Conservation (phyloP, 257 asterid species). For the Striga asiatica region DNA sequence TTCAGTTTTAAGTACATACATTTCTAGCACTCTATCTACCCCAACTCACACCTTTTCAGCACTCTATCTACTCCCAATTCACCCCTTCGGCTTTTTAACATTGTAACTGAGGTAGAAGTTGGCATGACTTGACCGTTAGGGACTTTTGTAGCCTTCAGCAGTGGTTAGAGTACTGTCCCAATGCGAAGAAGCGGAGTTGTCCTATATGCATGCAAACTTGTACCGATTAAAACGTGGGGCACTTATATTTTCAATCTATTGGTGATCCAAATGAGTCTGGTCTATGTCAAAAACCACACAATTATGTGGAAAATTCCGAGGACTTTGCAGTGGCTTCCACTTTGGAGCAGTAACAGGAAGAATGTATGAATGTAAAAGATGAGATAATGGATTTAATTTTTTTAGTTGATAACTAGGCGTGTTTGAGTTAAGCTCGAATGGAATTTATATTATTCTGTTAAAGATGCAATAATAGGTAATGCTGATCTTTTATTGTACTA, state of each 20-base stretch:
- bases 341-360: conserved; percentile 60
- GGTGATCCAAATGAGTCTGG: conserved; percentile 54
- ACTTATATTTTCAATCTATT: conserved; percentile 82
- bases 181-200: conserved; percentile 74
- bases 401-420: neutral
- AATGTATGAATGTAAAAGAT: conserved; percentile 32
- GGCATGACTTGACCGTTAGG: no score
- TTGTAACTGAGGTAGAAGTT: no score
- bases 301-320: conserved; percentile 28
- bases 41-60: no score
- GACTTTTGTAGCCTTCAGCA: conserved; percentile 88
- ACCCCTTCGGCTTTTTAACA: no score
- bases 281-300: conserved; percentile 38
- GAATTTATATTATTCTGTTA: neutral
- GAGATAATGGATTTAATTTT: conserved; percentile 32
- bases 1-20: no score
- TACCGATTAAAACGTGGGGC: conserved; percentile 43
- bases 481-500: neutral
- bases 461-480: no score
- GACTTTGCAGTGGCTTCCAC: conserved; percentile 49
- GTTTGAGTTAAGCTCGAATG: neutral
- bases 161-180: conserved; percentile 94
- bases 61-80: no score
- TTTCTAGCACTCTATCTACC: no score
- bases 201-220: conserved; percentile 90